Conservation (phyloP, 2,329 filamentous ascomycete species). For the Trichoderma sp. region DNA sequence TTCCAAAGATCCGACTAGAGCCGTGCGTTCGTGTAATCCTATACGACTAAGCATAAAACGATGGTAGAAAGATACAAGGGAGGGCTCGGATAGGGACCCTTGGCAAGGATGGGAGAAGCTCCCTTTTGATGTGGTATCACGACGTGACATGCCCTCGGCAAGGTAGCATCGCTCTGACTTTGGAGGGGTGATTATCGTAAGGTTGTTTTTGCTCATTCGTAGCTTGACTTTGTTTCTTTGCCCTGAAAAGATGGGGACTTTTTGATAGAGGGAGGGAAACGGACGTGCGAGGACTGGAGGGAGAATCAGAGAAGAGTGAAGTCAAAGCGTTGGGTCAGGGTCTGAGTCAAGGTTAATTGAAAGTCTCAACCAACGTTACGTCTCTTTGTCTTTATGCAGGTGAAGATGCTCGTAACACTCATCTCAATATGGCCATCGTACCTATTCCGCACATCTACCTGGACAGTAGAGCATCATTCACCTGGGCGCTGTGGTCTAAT, state of each 20-base stretch:
- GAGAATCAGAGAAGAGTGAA: not conserved
- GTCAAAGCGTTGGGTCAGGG: not conserved
- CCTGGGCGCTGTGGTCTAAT: not conserved
- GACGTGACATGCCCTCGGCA: constrained; percentile 14
- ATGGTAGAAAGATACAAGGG: not conserved
- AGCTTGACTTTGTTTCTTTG: not conserved
- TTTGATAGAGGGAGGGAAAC: not conserved
- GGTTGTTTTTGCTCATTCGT: not conserved
- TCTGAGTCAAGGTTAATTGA: constrained; percentile 12
- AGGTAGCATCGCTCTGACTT: not conserved
- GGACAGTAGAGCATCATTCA: not conserved
- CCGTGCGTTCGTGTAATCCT: not conserved
- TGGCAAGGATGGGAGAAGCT: not conserved
- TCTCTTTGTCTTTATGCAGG: not conserved
- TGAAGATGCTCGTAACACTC: not conserved
- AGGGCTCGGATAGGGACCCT: not conserved
- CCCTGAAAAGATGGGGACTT: not conserved
- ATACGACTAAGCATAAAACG: constrained; percentile 22
- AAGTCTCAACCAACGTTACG: not conserved
- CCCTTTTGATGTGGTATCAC: not conserved
- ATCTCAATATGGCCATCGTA: not conserved
- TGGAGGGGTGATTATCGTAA: not conserved
- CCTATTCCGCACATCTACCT: not conserved
- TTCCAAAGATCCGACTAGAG: not conserved
- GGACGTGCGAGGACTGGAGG: not conserved